Percentiles rank a stretch among this genome's conserved stretches.
Evolutionary conservation across 1,284 basidiomycete genomes (phyloP).

Genomic region (Amylostereum chailletii): DNA sequence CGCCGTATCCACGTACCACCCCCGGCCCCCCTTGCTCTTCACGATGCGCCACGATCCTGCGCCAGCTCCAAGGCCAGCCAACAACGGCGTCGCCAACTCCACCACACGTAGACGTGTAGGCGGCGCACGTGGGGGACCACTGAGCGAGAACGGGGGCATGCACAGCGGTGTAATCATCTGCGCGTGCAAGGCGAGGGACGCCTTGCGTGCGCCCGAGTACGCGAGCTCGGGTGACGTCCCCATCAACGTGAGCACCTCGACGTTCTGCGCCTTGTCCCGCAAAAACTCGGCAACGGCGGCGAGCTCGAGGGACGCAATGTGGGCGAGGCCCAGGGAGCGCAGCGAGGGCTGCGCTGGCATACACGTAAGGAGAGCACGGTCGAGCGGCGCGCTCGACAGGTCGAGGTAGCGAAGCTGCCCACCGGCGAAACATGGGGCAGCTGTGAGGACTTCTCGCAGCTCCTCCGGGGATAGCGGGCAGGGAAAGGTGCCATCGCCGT

Average conservation of each 20-base stretch:
- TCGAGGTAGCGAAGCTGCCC: slow-evolving; percentile 84
- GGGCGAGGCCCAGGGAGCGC: slow-evolving; percentile 82
- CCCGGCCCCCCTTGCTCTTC: slow-evolving; percentile 84
- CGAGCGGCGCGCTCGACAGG: slow-evolving; percentile 77
- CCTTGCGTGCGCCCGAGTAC: slow-evolving; percentile 40
- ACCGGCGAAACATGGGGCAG: slow-evolving; percentile 76
- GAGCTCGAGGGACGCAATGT: slow-evolving; percentile 71
- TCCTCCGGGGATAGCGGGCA: slow-evolving; percentile 72
- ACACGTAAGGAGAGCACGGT: slow-evolving; percentile 45
- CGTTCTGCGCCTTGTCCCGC: slow-evolving; percentile 57
- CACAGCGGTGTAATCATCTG: slow-evolving; percentile 74
- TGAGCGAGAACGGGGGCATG: slow-evolving; percentile 68
- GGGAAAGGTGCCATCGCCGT: slow-evolving; percentile 81
- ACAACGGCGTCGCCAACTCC: slow-evolving; percentile 73
- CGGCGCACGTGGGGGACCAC: slow-evolving; percentile 32
- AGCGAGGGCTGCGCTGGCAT: slow-evolving; percentile 68
- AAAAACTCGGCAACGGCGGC: slow-evolving; percentile 66
- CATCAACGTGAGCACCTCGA: slow-evolving; percentile 82
- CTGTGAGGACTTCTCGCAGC: slow-evolving; percentile 58
- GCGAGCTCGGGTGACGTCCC: slow-evolving; percentile 69
- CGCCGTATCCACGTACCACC: slow-evolving; percentile 91
- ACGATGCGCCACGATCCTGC: slow-evolving; percentile 83
- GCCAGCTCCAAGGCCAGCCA: slow-evolving; percentile 67
- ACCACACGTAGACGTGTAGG: slow-evolving; percentile 81
- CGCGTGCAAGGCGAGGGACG: slow-evolving; percentile 56